A percentile compares a stretch with the other conserved stretches of the same genome.
Conservation (phyloP, 148 eudicot genomes). For the Amaranthus palmeri region DNA sequence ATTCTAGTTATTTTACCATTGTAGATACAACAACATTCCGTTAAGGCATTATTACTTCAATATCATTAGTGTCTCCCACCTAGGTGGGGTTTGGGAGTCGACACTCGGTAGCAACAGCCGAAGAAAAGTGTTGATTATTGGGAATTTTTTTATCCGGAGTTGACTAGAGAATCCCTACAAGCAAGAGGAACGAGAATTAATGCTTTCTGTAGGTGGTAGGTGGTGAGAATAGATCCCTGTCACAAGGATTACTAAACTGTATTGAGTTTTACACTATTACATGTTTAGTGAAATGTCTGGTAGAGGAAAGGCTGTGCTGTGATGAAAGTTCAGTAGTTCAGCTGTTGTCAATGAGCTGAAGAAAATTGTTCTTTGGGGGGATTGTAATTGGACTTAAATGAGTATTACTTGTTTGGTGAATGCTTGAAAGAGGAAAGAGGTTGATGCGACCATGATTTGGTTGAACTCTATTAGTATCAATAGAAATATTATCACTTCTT, state of each 20-base stretch:
- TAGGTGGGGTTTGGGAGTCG: too few species aligned
- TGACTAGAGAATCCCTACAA: neutral
- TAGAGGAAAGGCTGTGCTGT: neutral
- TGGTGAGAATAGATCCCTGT: too few species aligned
- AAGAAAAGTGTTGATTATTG: neutral
- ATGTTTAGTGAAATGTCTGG: slow-evolving; percentile 9
- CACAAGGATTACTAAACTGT: too few species aligned
- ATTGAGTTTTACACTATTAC: neutral
- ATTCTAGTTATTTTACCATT: neutral
- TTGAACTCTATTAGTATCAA: slow-evolving; percentile 19
- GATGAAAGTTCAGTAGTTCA: neutral
- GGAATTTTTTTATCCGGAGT: too few species aligned
- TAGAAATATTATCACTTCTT: slow-evolving; percentile 13
- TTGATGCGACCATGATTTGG: slow-evolving; percentile 20
- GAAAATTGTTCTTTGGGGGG: neutral
- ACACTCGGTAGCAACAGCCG: neutral
- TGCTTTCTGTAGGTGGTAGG: too few species aligned
- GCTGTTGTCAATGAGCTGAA: neutral
- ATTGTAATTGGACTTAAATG: neutral
- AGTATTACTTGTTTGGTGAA: slow-evolving; percentile 16
- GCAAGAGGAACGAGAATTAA: neutral
- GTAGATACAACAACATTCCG: neutral
- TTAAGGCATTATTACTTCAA: too few species aligned
- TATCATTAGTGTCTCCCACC: too few species aligned
- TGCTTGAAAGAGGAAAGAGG: slow-evolving; percentile 13